Percentiles rank a stretch among this genome's conserved stretches.
These are phyloP conservation scores for Yamadazyma sp. DNA, from an alignment of 1,139 yeast genomes.

Conservation along the genomic window DNA sequence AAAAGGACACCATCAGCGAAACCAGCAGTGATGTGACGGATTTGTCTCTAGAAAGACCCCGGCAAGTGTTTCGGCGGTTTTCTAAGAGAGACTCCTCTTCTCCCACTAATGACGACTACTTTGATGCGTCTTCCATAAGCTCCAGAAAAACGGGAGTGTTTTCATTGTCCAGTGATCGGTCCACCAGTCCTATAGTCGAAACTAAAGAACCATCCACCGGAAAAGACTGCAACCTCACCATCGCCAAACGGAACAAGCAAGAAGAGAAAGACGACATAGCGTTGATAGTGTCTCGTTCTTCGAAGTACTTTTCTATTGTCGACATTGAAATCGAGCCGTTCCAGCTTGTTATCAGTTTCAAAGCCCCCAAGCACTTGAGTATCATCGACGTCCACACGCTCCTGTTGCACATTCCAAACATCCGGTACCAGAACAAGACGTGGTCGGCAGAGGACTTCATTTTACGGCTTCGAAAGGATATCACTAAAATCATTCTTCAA, in stretches of 20 bases:
- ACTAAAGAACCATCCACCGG: constrained; percentile 5
- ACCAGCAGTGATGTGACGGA: constrained; percentile 5
- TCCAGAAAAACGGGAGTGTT: constrained; percentile 4
- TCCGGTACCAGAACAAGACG: constrained; percentile 62
- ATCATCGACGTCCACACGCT: constrained; percentile 74
- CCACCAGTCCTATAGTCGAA: constrained; percentile 4
- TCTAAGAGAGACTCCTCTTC: constrained; percentile 7
- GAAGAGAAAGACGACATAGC: constrained; percentile 21
- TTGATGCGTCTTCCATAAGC: constrained; percentile 9
- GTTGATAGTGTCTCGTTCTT: constrained; percentile 47
- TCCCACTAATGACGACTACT: constrained; percentile 11
- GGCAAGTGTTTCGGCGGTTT: constrained; percentile 11
- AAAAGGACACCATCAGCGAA: neutral
- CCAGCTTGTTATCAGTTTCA: constrained; percentile 65
- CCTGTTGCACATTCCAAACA: constrained; percentile 61
- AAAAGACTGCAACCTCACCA: neutral
- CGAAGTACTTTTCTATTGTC: constrained; percentile 64
- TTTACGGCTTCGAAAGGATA: constrained; percentile 61
- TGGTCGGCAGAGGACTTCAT: constrained; percentile 82
- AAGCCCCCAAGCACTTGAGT: constrained; percentile 67
- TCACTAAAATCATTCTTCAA: constrained; percentile 63
- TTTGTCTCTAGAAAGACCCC: constrained; percentile 11
- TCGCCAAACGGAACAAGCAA: constrained; percentile 19
- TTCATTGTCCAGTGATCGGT: constrained; percentile 6
- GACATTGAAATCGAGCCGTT: constrained; percentile 56